Evolutionary conservation across 495 filamentous ascomycete species (phyloP).

Genomic region (Lasiosphaeris hirsuta): DNA sequence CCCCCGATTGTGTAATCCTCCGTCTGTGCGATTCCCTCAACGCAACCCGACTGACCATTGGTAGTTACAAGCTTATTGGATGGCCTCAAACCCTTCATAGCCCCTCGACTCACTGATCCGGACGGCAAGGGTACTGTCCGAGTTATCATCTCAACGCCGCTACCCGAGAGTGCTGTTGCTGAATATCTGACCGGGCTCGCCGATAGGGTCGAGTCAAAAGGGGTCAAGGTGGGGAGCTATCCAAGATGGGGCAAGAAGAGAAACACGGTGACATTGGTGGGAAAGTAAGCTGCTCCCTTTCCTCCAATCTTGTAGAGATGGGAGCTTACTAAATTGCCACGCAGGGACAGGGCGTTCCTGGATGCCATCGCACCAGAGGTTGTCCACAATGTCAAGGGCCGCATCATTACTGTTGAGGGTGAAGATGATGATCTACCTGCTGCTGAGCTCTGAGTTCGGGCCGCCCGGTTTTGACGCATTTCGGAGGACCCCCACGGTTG

Average conservation of each 20-base stretch:
- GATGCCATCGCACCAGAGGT: slow-evolving; percentile 52
- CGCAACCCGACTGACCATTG: not conserved
- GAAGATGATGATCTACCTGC: slow-evolving; percentile 40
- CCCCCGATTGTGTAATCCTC: slow-evolving; percentile 61
- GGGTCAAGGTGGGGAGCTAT: slow-evolving; percentile 95
- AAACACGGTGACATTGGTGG: slow-evolving; percentile 91
- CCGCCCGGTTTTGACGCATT: too few species aligned
- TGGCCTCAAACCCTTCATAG: slow-evolving; percentile 64
- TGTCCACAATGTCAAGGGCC: slow-evolving; percentile 43
- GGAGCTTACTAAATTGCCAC: slow-evolving; percentile 2
- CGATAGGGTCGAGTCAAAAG: slow-evolving; percentile 60
- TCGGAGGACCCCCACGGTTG: not conserved
- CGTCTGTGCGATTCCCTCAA: not conserved
- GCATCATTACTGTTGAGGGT: slow-evolving; percentile 40
- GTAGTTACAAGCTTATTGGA: slow-evolving; percentile 68
- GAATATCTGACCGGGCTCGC: slow-evolving; percentile 78
- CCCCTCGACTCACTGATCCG: slow-evolving; percentile 68
- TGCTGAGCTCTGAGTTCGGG: not conserved
- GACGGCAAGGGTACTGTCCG: slow-evolving; percentile 75
- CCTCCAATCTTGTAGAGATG: not conserved
- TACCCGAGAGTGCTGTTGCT: slow-evolving; percentile 82
- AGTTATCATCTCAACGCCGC: slow-evolving; percentile 78
- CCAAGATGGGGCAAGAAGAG: slow-evolving; percentile 83
- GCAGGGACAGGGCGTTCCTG: slow-evolving; percentile 46
- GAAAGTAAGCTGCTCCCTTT: slow-evolving; percentile 39